These are phyloP conservation scores for Arthrinium phaeospermum DNA, from an alignment of 2,329 filamentous ascomycete species.

Conservation along the genomic window DNA sequence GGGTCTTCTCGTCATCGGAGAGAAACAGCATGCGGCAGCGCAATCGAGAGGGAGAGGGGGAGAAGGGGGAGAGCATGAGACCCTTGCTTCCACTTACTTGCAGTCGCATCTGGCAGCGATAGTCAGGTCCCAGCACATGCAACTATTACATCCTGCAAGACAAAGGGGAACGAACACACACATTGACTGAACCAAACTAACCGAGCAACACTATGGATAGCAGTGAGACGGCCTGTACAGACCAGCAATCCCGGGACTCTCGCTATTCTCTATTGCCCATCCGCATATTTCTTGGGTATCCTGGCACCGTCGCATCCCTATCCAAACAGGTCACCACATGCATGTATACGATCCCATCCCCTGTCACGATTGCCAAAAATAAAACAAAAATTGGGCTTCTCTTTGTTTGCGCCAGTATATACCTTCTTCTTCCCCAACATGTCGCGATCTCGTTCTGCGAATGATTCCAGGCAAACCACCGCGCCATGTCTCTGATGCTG, in stretches of 20 bases:
- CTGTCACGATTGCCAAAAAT: background rate
- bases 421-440: background rate
- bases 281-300: background rate
- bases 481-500: background rate
- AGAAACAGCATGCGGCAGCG: background rate
- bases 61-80: background rate
- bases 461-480: background rate
- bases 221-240: background rate
- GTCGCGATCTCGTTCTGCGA: background rate
- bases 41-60: background rate
- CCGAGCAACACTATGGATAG: too few relatives aligned
- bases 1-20: constrained; percentile 5
- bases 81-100: constrained; percentile 1
- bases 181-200: background rate
- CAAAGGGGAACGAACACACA: background rate
- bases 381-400: background rate
- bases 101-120: background rate
- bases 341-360: background rate
- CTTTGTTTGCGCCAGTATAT: background rate
- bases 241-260: background rate
- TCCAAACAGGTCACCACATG: background rate
- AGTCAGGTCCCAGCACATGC: background rate
- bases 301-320: background rate
- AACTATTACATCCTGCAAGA: background rate
- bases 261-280: background rate